Percentiles rank a stretch among this genome's conserved stretches.
phyloP scores from a whole-genome alignment of 768 basidiomycete genomes.

The Tricholoma furcatifolium region DNA sequence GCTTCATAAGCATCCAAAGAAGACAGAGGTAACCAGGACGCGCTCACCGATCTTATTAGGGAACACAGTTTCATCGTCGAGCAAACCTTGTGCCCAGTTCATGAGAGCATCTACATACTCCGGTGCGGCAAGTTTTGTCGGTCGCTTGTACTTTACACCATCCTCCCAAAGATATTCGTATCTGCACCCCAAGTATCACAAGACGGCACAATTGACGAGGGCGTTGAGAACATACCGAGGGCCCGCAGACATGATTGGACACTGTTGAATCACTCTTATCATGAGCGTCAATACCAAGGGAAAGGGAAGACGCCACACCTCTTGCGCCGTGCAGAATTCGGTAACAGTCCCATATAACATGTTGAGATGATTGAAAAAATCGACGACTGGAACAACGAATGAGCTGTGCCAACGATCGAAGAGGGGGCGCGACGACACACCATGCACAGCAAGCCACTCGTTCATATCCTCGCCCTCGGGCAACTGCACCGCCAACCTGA shows the following conservation, averaged over 20 bases:
- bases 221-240: conserved; percentile 65
- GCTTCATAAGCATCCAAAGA: neutral
- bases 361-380: conserved; percentile 99
- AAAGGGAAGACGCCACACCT: conserved; percentile 48
- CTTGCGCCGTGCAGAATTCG: conserved; percentile 94
- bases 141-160: conserved; percentile 80
- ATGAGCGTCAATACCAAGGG: neutral
- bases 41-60: conserved; percentile 88
- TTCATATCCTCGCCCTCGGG: conserved; percentile 97
- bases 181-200: conserved; percentile 34
- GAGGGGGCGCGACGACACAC: conserved; percentile 43
- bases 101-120: conserved; percentile 98
- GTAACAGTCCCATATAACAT: conserved; percentile 99
- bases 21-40: neutral
- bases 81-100: conserved; percentile 94
- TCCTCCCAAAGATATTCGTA: conserved; percentile 97
- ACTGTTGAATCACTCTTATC: conserved; percentile 42
- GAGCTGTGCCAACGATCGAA: neutral
- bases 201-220: neutral
- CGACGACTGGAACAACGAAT: conserved; percentile 65
- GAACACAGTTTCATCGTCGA: conserved; percentile 92
- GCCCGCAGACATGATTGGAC: conserved; percentile 96
- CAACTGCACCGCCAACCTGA: conserved; percentile 86
- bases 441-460: conserved; percentile 99
- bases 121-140: conserved; percentile 92